Evolutionary conservation across 2,329 filamentous ascomycete species (phyloP), one percentile per base, ranked within the genome.

Genomic region (Paracamarosporium sp.): DNA sequence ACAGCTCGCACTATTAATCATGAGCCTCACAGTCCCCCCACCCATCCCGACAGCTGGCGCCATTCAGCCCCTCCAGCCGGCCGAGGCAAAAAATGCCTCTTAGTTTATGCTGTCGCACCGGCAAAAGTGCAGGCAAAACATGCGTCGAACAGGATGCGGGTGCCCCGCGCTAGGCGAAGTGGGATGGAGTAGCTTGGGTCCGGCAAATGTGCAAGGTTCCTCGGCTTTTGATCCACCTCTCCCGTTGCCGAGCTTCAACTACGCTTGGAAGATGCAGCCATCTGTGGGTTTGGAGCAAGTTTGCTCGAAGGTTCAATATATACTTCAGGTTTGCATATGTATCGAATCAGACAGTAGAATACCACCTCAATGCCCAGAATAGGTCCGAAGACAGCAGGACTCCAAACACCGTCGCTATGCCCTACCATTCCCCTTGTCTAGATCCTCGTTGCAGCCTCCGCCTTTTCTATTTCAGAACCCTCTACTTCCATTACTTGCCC

Each of bases 151-250:
- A n/a, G 47, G 44, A 35, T 31, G 44, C 44, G 22, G 9, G 50
- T 52, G 46, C 62, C 62, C 62, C 62, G 62, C 62, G 58, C 62
- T 63, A 63, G 62, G 56, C 60, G 55, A 38, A 59, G 52, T 46
- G 12, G 57, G 27, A 56, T 59, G 48, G 60, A 47, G 60, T 59
- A 59, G 48, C 33, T 44, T 54, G 30, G 17, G 44, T 47, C 60
- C 62, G 62, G 62, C 56, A 60, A 61, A 63, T 53, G 28, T 38
- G 15, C 33, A 24, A 13, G 47, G 47, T 11, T 6, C 3, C 30
- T 30, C 47, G 47, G 47, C 33, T 30, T 50, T 38, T 50, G 33
- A 28, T n/a, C 7, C 15, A 28, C 5, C 22, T 12, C 9, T 7
- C 25, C 45, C 30, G 20, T 48, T 48, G 45, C 45, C 45, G 45